Base-by-base conservation (phyloP, 768 basidiomycete genomes). In the Mycena vulgaris region DNA sequence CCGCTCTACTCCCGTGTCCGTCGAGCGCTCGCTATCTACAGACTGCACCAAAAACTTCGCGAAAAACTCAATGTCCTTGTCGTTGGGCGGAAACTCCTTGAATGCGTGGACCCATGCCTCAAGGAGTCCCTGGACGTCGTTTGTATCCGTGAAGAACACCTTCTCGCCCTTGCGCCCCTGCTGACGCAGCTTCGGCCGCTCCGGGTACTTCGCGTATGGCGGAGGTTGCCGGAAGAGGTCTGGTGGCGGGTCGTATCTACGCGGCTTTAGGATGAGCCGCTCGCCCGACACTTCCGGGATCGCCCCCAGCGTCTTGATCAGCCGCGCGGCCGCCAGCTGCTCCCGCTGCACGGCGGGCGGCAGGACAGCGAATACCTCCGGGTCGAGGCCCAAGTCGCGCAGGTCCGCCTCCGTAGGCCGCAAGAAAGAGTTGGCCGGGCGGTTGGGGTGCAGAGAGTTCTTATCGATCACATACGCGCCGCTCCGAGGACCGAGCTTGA, bases 31-130 rank as follows among this genome's bases (percentile, higher is more conserved):
- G n/a, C 86, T 82, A 75, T 92, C 90, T 39, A 93, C 88, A 65
- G 89, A 90, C 71, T 89, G 88, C 56, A 92, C 83, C 53, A 97
- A 81, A 76, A 89, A 97, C 66, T 88, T 91, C 21, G 87, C 84
- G 63, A 98, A 91, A 73, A 89, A 92, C 27, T 91, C 89, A 2
- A 95, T 84, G 73, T 98, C 96, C 78, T 86, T 89, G 71, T 83
- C 81, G 68, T 91, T 90, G 45, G 96, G 96, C n/a, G 85, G 86
- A 73, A 85, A 84, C 51, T 87, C 84, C 56, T 80, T 80, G 68
- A 93, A 92, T 1, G 84, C 80, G 51, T 87, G 83, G 10, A 98
- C 89, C 96, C 96, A 98, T 39, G 83, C 78, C 71, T 91, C 90
- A 45, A 98, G 85, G 25, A 92, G 85, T 6, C 80, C 80, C 79